Base-by-base conservation (phyloP, 805 yeast genomes). In the Candida germanica region DNA sequence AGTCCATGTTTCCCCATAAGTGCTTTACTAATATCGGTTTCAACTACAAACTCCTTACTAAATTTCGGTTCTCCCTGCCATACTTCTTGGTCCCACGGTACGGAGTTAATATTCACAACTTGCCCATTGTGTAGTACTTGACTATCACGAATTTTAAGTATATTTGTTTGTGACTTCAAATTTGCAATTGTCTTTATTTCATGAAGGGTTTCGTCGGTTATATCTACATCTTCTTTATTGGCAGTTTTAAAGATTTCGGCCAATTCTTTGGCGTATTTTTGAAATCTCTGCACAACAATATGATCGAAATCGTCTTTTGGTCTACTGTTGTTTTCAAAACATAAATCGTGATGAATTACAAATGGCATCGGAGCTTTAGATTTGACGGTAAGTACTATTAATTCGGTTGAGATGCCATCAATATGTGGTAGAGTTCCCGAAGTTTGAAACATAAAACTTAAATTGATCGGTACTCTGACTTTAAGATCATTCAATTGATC, bases 131-230 rank as follows among this genome's bases (percentile, higher is more conserved):
- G 6, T 3, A 22, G n/a, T 13, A 34, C 15, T 11, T 20, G 12
- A 5, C 51, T 29, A 10, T 42, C 40, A 9, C 31, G 40, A n/a
- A 63, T 31, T 21, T 47, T 49, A 40, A 65, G 46, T 18, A 46
- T 44, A 29, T 53, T 64, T 26, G 54, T 54, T 31, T 56, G 61
- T 11, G 54, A 41, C 4, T 56, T 44, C 13, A 60, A 46, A 19
- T 56, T 56, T 3, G 70, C 62, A 21, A 65, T 37, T 22, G 61
- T 54, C 28, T 53, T 55, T 15, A 65, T 47, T 39, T 63, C 66
- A 8, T 44, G 47, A 1, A 61, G 35, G 32, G 61, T 35, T 6
- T 51, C 50, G 25, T 47, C 50, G 13, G 62, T 58, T 4, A 65
- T 36, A 4, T 46, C 53, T 28, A 63, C 39, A 8, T 48, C 44